These are phyloP conservation scores for Teunomyces stri DNA, from an alignment of 805 yeast species.

Conservation along the genomic window DNA sequence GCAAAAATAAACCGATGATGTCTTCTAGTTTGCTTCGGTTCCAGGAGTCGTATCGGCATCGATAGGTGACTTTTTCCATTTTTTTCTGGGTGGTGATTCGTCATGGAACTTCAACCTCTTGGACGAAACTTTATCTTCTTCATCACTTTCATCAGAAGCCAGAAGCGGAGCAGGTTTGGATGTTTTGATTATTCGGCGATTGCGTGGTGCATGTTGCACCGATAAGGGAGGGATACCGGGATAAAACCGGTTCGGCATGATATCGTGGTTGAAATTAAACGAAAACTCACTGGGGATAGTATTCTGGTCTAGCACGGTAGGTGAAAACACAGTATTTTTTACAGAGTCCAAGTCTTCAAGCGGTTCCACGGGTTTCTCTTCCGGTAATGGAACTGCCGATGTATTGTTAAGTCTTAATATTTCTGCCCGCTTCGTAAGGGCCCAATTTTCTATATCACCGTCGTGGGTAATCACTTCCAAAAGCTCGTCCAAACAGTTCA, in stretches of 20 bases:
- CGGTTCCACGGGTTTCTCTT: background rate
- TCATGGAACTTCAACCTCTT: constrained; percentile 6
- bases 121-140: constrained; percentile 7
- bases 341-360: background rate
- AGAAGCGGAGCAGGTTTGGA: constrained; percentile 7
- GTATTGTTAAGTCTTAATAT: constrained; percentile 15
- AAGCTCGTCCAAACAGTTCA: constrained; percentile 60
- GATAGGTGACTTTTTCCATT: constrained; percentile 7
- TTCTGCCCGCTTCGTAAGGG: constrained; percentile 46
- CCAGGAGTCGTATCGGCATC: background rate
- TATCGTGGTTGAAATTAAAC: constrained; percentile 28
- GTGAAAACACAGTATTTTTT: background rate
- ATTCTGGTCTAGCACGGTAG: background rate
- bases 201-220: constrained; percentile 23
- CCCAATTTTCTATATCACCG: constrained; percentile 55
- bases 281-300: constrained; percentile 28
- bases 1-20: background rate
- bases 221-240: constrained; percentile 40
- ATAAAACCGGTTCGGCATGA: constrained; percentile 28
- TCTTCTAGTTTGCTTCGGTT: background rate
- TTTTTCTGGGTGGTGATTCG: constrained; percentile 1
- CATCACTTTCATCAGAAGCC: constrained; percentile 4
- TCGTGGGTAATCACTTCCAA: constrained; percentile 37
- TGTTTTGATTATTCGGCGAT: constrained; percentile 14
- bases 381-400: background rate